Percentiles rank a stretch among this genome's conserved stretches.
Evolutionary conservation across 805 yeast genomes (phyloP).

Genomic region (Wickerhamiella sergipiensis): DNA sequence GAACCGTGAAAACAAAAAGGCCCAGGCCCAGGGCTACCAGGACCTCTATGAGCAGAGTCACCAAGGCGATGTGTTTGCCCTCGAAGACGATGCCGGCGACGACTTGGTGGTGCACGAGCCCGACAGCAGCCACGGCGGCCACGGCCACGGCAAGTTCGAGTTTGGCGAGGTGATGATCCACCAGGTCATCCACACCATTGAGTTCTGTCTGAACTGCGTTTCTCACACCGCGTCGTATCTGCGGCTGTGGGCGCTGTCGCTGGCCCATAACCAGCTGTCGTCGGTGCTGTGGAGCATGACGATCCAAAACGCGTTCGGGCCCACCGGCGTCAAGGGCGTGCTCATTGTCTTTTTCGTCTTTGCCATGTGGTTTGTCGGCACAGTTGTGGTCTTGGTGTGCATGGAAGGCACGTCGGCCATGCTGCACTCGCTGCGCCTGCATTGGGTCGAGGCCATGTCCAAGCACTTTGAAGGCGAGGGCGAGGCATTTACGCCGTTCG

Average conservation of each 20-base stretch:
- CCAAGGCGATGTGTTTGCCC: slow-evolving; percentile 19
- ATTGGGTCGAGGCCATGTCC: slow-evolving; percentile 99
- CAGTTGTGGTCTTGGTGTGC: slow-evolving; percentile 79
- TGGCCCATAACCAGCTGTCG: slow-evolving; percentile 93
- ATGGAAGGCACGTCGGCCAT: slow-evolving; percentile 99
- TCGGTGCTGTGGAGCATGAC: slow-evolving; percentile 95
- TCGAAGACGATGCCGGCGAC: slow-evolving; percentile 21
- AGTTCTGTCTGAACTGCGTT: slow-evolving; percentile 91
- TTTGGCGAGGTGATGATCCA: slow-evolving; percentile 94
- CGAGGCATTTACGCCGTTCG: slow-evolving; percentile 71
- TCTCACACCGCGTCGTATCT: slow-evolving; percentile 95
- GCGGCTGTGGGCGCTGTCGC: slow-evolving; percentile 91
- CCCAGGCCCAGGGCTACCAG: slow-evolving; percentile 37
- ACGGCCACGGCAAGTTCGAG: slow-evolving; percentile 40
- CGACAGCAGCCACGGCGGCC: slow-evolving; percentile 13
- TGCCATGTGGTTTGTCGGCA: slow-evolving; percentile 89
- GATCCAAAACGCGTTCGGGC: slow-evolving; percentile 61
- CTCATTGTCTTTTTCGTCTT: slow-evolving; percentile 61
- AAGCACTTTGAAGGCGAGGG: slow-evolving; percentile 98
- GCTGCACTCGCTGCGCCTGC: slow-evolving; percentile 92
- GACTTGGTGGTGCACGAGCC: slow-evolving; percentile 24
- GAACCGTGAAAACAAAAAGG: slow-evolving; percentile 39
- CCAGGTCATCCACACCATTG: slow-evolving; percentile 95
- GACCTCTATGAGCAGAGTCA: slow-evolving; percentile 33
- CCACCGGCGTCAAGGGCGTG: slow-evolving; percentile 53